Percentiles rank a stretch among this genome's conserved stretches.
Conservation (phyloP, 1,139 yeast genomes). For the Magnusiomyces ingens region DNA sequence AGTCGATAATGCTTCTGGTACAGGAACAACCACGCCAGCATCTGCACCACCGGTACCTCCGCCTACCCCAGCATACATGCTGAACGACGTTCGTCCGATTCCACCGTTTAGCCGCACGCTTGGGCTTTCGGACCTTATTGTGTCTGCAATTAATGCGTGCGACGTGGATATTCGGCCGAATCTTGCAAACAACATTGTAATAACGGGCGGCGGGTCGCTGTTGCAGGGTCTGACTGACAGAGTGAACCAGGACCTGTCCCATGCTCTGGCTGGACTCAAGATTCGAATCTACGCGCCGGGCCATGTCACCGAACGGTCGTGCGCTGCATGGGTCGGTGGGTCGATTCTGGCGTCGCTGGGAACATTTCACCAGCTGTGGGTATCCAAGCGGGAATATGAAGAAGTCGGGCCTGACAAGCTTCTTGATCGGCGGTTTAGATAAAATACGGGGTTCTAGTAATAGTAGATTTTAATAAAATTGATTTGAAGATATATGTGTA, state of each 20-base stretch:
- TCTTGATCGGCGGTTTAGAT: conserved; percentile 28
- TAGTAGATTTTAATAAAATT: not conserved
- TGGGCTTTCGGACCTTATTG: conserved; percentile 66
- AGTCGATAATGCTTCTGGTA: not conserved
- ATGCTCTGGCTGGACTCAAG: conserved; percentile 82
- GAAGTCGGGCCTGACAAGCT: conserved; percentile 86
- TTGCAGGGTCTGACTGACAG: conserved; percentile 87
- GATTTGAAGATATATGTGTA: too few species aligned
- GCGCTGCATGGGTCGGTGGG: conserved; percentile 94
- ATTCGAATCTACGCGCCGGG: conserved; percentile 87
- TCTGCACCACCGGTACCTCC: not conserved
- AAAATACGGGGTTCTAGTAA: conserved; percentile 5
- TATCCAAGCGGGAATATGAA: conserved; percentile 80
- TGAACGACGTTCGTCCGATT: conserved; percentile 14
- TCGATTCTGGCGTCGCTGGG: conserved; percentile 88
- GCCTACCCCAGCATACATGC: conserved; percentile 15
- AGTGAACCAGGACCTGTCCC: conserved; percentile 63
- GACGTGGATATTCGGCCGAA: conserved; percentile 91
- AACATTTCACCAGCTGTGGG: conserved; percentile 97
- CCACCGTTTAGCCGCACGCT: conserved; percentile 22
- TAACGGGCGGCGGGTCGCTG: conserved; percentile 84
- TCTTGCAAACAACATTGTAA: conserved; percentile 82
- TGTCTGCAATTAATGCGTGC: conserved; percentile 53
- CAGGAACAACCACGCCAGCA: not conserved
- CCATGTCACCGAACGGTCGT: conserved; percentile 71